These are phyloP conservation scores for Cynanchum wilfordii DNA, from an alignment of 257 asterid genomes.

Conservation along the genomic window DNA sequence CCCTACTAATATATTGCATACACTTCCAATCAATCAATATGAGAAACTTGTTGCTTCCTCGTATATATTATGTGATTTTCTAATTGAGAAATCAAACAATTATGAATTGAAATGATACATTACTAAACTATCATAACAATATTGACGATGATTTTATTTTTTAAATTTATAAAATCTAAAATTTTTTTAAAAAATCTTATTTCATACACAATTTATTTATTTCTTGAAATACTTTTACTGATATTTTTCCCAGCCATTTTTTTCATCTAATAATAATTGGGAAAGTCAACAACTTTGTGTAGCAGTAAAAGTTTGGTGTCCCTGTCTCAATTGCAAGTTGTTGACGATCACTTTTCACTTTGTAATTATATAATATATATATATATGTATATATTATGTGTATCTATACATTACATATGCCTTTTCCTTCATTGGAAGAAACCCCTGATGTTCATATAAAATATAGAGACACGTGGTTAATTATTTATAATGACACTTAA, in stretches of 20 bases:
- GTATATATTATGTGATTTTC: no score
- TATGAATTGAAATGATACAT: no score
- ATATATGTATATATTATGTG: no score
- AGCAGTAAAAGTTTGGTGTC: neutral
- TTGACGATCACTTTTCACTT: slow-evolving; percentile 1
- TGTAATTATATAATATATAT: neutral
- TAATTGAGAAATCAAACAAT: no score
- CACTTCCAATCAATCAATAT: neutral
- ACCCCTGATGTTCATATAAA: neutral
- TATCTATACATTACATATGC: neutral
- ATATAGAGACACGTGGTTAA: slow-evolving; percentile 17
- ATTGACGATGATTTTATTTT: no score
- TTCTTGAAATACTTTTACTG: neutral
- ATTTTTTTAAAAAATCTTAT: no score
- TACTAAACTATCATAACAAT: no score
- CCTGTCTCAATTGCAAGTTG: neutral
- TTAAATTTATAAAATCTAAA: no score
- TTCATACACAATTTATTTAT: no score
- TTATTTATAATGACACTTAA: neutral
- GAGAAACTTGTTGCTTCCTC: neutral
- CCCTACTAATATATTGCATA: neutral
- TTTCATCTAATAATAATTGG: neutral
- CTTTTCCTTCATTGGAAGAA: slow-evolving; percentile 17
- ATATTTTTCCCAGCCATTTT: neutral
- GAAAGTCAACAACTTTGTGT: neutral